Evolutionary conservation across 768 basidiomycete genomes (phyloP), one percentile per base, ranked within the genome.

Genomic region (Russula olivacea): DNA sequence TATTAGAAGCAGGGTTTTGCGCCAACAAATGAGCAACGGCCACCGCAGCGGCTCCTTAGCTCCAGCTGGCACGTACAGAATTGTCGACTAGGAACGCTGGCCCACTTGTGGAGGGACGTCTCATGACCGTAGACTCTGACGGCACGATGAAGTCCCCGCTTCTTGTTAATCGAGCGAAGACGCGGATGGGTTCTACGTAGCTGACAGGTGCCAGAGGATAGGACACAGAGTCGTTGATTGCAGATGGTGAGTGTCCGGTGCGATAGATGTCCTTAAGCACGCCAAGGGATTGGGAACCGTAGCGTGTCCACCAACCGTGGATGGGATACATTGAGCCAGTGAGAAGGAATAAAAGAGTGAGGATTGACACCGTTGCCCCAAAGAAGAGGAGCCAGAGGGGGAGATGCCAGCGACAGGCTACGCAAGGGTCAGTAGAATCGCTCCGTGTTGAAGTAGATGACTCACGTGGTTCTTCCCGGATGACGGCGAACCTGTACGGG

Each of bases 331-430:
- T 40, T 0, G 63, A 59, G 23, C 63, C 63, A 4, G 63, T 59
- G 38, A 64, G 17, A 47, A 64, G 63, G 23, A 41, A 64, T 21
- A 59, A 40, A 32, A 64, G 58, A 10, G 63, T 64, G 38, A 59
- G 32, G 47, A 59, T 41, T 21, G 63, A 64, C 21, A 59, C 63
- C 12, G 43, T 59, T 38, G 9, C 62, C 28, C 58, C 45, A 28
- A 63, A 63, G n/a, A 63, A 53, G 47, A 59, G 52, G 47, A 63
- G 62, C 62, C 62, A 63, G 36, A 63, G 52, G 1, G 62, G 62
- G 25, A 63, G 62, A 32, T 40, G 58, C 62, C 62, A 59, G 30
- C 52, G 62, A 11, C 30, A 55, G 30, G 23, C 58, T 63, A 47
- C 15, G 21, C 4, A 36, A 3, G 41, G 9, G 50, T 11, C 17